Conservation (phyloP, 1,284 basidiomycete species). For the Heterobasidion parviporum region DNA sequence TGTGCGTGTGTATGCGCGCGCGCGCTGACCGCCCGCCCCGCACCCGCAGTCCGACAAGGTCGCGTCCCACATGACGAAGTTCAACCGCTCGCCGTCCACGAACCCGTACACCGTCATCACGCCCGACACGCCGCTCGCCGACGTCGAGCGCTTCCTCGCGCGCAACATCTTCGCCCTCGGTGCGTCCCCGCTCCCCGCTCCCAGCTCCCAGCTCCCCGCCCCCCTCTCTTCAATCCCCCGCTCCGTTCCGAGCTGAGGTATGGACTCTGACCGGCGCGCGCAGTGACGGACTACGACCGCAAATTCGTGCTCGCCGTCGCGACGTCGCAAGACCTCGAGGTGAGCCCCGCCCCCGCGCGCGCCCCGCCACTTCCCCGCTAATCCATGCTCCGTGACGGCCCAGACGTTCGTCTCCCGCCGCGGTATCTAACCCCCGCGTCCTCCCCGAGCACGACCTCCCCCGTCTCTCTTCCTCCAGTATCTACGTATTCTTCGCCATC, state of each 20-base stretch:
- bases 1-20: too few relatives aligned
- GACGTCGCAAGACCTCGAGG: slow-evolving; percentile 73
- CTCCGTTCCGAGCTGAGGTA: not conserved
- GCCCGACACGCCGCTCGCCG: slow-evolving; percentile 66
- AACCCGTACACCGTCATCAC: slow-evolving; percentile 75
- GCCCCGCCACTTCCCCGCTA: not conserved
- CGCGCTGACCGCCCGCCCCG: too few relatives aligned
- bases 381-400: not conserved
- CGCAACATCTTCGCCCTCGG: slow-evolving; percentile 73
- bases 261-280: not conserved
- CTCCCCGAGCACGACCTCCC: not conserved
- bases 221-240: slow-evolving; percentile 3
- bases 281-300: slow-evolving; percentile 75
- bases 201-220: too few relatives aligned
- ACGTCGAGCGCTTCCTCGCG: slow-evolving; percentile 69
- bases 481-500: too few relatives aligned
- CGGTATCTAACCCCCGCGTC: not conserved
- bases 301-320: slow-evolving; percentile 86
- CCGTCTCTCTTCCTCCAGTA: not conserved
- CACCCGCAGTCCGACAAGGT: slow-evolving; percentile 51
- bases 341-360: slow-evolving; percentile 22
- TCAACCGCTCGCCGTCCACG: slow-evolving; percentile 52
- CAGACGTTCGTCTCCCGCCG: not conserved
- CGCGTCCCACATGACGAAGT: slow-evolving; percentile 65
- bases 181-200: too few relatives aligned